Evolutionary conservation across 106 monocot species (phyloP), one percentile per base, ranked within the genome.

Genomic region (Phalaenopsis aphrodite): DNA sequence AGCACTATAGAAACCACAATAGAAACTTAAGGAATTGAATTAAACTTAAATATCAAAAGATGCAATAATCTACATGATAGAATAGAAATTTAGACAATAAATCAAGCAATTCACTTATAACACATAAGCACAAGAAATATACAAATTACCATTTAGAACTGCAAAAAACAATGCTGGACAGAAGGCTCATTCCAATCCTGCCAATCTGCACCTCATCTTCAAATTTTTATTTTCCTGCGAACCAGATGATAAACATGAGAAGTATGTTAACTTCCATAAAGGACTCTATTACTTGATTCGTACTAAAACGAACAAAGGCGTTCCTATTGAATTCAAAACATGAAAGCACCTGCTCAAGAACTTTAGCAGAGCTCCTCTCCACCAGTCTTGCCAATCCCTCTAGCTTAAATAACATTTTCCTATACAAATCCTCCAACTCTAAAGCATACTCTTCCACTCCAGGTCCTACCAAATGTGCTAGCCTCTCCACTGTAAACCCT

Each of bases 401-500:
- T 5, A 92, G 81, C 84, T 86, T 92, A 19, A 56, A 55, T 71
- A 89, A 77, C 92, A 92, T 92, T 76, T 80, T 88, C 72, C 42
- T 55, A 61, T 92, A 92, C 76, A 92, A 75, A 39, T 86, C 88
- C 81, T 92, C 87, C 84, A 92, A 42, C 55, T 89, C 84, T 15
- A 41, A 45, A 0, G 84, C 57, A 69, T 86, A 89, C 67, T 81
- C 80, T 30, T 55, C 85, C 9, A 55, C 79, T 19, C 45, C 81
- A 17, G 81, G 56, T 17, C 92, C 89, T 12, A 80, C 71, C 65
- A 92, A 64, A 75, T 55, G 55, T 38, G 77, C 85, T 49, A 89
- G 72, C 37, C 78, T 81, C 46, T 85, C 89, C 3, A 84, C 21
- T 21, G 69, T 89, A 57, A 89, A 89, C 30, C 89, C 91, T 42